Percentiles rank a stretch among this genome's conserved stretches.
Conservation (phyloP, 1,139 yeast genomes). For the Magnusiomyces sp. region DNA sequence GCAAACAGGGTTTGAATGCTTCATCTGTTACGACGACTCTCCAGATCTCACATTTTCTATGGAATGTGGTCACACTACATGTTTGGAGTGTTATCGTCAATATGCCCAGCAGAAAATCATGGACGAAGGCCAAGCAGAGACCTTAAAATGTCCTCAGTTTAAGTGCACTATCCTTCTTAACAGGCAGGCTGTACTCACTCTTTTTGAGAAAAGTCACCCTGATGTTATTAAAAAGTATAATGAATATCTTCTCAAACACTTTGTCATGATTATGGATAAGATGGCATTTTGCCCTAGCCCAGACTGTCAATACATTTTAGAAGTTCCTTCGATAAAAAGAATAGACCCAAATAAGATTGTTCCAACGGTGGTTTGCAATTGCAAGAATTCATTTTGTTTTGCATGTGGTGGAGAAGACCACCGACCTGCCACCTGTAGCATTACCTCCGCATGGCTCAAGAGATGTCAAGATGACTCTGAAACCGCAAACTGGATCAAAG, state of each 20-base stretch:
- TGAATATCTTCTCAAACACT: slow-evolving; percentile 33
- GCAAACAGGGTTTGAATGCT: slow-evolving; percentile 41
- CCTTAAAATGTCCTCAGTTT: slow-evolving; percentile 56
- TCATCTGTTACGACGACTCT: slow-evolving; percentile 55
- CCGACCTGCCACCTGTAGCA: slow-evolving; percentile 69
- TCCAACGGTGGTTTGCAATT: slow-evolving; percentile 62
- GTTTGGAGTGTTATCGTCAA: slow-evolving; percentile 55
- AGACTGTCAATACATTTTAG: slow-evolving; percentile 61
- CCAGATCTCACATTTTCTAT: slow-evolving; percentile 42
- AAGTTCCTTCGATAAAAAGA: slow-evolving; percentile 27
- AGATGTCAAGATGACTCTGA: slow-evolving; percentile 85
- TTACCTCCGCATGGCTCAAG: slow-evolving; percentile 64
- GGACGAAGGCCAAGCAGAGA: slow-evolving; percentile 41
- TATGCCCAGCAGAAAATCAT: slow-evolving; percentile 47
- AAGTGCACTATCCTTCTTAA: slow-evolving; percentile 24
- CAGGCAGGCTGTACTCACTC: slow-evolving; percentile 2
- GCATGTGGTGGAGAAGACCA: slow-evolving; percentile 64
- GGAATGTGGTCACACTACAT: slow-evolving; percentile 63
- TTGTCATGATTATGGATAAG: slow-evolving; percentile 44
- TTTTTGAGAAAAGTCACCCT: slow-evolving; percentile 4
- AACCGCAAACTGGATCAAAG: slow-evolving; percentile 82
- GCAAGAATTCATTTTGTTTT: slow-evolving; percentile 71
- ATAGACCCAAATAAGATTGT: slow-evolving; percentile 34
- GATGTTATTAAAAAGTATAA: slow-evolving; percentile 19
- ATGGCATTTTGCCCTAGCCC: slow-evolving; percentile 83